Base-by-base conservation (phyloP, 2,329 filamentous ascomycete genomes). In the Fusarium poae region DNA sequence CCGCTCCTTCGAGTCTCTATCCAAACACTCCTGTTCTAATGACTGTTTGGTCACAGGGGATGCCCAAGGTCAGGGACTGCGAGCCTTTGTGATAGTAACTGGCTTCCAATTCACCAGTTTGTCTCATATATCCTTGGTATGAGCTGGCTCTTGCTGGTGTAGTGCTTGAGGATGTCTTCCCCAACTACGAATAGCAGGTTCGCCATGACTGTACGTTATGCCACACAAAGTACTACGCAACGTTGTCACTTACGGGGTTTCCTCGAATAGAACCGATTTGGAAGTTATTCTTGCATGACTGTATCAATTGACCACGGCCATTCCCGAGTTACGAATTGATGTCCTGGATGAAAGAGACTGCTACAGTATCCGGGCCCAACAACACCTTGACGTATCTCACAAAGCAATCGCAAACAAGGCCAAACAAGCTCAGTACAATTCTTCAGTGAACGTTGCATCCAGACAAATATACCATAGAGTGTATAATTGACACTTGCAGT, bases 201-300 rank as follows among this genome's bases (percentile, higher is more conserved):
- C 34, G 34, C n/a, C 9, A 18, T n/a, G 18, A 37, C 34, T 37
- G 11, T 5, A n/a, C 9, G 11, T 4, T n/a, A n/a, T 7, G 30
- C 1, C 2, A 35, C 16, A n/a, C 18, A n/a, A 37, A n/a, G 34
- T 11, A n/a, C 34, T 37, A 6, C 18, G 34, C 18, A 4, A 11
- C 9, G 18, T n/a, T n/a, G 18, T 2, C 34, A n/a, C 1, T 10
- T 6, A n/a, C 2, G 18, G 9, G 34, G 10, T n/a, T n/a, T 5
- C 18, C 6, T 37, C 5, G 18, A 37, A 18, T n/a, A 11, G 18
- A 18, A 1, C 9, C 1, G 11, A 37, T 9, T 34, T 16, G 6
- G 6, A 6, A 16, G 30, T 34, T 5, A 5, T 34, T 16, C 30
- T 13, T 34, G 15, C 1, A 5, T 34, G 30, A 7, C 15, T 34